A percentile compares a stretch with the other conserved stretches of the same genome.
Evolutionary conservation across 352 stramenopile genomes (phyloP).

Genomic region (Pythium oligandrum): DNA sequence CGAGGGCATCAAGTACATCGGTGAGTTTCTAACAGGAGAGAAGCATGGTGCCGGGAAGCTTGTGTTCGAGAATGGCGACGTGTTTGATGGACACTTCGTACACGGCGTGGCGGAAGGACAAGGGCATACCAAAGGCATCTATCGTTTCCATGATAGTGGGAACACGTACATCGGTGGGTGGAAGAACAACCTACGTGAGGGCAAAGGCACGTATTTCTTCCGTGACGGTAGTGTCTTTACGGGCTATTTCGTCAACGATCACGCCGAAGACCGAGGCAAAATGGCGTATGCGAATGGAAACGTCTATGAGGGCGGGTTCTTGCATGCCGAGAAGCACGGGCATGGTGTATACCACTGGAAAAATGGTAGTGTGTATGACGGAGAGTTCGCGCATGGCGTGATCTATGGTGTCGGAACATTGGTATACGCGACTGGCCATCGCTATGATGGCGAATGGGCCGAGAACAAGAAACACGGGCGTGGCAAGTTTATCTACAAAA

Average conservation of each 20-base stretch:
- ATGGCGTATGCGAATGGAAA: constrained; percentile 88
- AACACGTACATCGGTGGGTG: constrained; percentile 72
- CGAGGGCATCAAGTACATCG: constrained; percentile 66
- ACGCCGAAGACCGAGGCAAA: constrained; percentile 67
- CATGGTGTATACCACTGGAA: constrained; percentile 53
- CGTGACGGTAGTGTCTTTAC: constrained; percentile 53
- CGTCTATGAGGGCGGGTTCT: constrained; percentile 61
- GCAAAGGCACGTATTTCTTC: constrained; percentile 62
- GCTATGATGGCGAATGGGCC: constrained; percentile 58
- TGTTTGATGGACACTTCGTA: constrained; percentile 68
- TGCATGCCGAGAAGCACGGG: constrained; percentile 63
- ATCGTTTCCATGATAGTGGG: constrained; percentile 58
- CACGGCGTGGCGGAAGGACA: constrained; percentile 43
- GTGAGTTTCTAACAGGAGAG: constrained; percentile 47
- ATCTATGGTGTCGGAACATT: constrained; percentile 60
- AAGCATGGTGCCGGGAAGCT: constrained; percentile 66
- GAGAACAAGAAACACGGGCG: constrained; percentile 74
- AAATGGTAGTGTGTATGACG: constrained; percentile 78
- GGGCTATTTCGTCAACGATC: constrained; percentile 48
- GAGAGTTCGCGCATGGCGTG: constrained; percentile 58
- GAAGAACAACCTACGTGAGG: constrained; percentile 63
- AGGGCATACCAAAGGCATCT: constrained; percentile 47
- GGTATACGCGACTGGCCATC: constrained; percentile 55
- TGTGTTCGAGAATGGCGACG: constrained; percentile 70
- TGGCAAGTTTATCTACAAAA: constrained; percentile 75